These are phyloP conservation scores for Phoma herbarum DNA, from an alignment of 2,329 filamentous ascomycete genomes.

Conservation along the genomic window DNA sequence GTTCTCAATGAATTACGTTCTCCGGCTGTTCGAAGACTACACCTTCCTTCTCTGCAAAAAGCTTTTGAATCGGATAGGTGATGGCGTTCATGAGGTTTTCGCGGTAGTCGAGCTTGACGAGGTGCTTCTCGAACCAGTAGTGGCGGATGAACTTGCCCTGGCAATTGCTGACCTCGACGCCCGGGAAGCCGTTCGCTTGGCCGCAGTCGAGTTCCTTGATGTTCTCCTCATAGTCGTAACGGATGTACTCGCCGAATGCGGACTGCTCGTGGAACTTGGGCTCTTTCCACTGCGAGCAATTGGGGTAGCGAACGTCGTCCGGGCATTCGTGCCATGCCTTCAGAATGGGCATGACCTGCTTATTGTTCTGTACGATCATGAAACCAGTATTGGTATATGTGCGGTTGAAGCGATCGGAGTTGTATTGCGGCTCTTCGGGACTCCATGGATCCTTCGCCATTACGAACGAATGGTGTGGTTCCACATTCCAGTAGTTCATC, in stretches of 20 bases:
- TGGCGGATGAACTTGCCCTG: slow-evolving; percentile 50
- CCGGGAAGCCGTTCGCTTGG: slow-evolving; percentile 52
- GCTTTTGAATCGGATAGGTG: slow-evolving; percentile 46
- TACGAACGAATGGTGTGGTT: slow-evolving; percentile 54
- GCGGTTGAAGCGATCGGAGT: slow-evolving; percentile 55
- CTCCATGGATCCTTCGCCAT: slow-evolving; percentile 57
- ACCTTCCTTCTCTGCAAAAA: slow-evolving; percentile 44
- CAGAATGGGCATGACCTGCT: slow-evolving; percentile 59
- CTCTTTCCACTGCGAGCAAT: slow-evolving; percentile 51
- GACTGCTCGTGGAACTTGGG: slow-evolving; percentile 52
- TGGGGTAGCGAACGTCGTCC: slow-evolving; percentile 46
- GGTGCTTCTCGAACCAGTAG: slow-evolving; percentile 50
- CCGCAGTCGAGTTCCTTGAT: slow-evolving; percentile 51
- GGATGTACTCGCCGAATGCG: slow-evolving; percentile 52
- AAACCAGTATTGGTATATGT: slow-evolving; percentile 63
- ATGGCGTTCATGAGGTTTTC: slow-evolving; percentile 52
- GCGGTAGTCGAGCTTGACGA: slow-evolving; percentile 46
- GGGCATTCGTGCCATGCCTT: slow-evolving; percentile 59
- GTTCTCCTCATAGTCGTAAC: slow-evolving; percentile 51
- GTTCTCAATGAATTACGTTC: slow-evolving; percentile 38
- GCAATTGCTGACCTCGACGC: slow-evolving; percentile 46
- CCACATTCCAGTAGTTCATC: slow-evolving; percentile 60
- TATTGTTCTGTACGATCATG: slow-evolving; percentile 63
- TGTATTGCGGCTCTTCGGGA: slow-evolving; percentile 43
- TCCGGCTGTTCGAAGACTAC: slow-evolving; percentile 41